Base-by-base conservation (phyloP, 306 rosid genomes). In the Carpinus fangiana region DNA sequence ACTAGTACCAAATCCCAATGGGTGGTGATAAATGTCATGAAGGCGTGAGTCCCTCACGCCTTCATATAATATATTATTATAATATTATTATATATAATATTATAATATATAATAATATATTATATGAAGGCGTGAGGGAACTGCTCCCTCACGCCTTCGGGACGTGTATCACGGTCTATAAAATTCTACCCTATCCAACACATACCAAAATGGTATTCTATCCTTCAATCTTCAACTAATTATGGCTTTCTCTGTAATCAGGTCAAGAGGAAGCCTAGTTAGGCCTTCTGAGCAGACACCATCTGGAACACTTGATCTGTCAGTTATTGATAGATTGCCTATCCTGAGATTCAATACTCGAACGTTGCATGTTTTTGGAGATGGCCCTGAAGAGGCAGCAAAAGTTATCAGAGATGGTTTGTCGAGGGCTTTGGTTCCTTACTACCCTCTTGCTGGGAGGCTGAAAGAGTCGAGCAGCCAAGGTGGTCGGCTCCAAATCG, bases 361-460 rank as follows among this genome's bases (percentile, higher is more conserved):
- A 52, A 91, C 97, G 12, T 80, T 93, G 53, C 98, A 91, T 34
- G 95, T 91, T n/a, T 93, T 86, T 76, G 87, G 38, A 60, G 74
- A 85, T 41, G 91, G 89, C 16, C 88, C 84, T 55, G 69, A 18
- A 2, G 31, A 79, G 18, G 93, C 91, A 0, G 73, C 81, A 23
- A n/a, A 12, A 1, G 79, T 84, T n/a, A 81, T 93, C 13, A 84
- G 83, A 82, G 79, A 87, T 50, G 98, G 93, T 0, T 69, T 91
- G 77, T 90, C 97, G 2, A 80, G n/a, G 36, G 98, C 95, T 23
- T 73, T 93, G 46, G 93, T 91, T 78, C 89, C 87, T 0, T 93
- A 91, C 78, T 90, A 90, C 84, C 98, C 98, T 73, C 89, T 93
- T 10, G 95, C 95, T 0, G 97, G 98, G 53, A 71, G 90, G 12